Base-by-base conservation (phyloP, 225 moss, liverwort and hornwort genomes). In the Rhytidiadelphus loreus region DNA sequence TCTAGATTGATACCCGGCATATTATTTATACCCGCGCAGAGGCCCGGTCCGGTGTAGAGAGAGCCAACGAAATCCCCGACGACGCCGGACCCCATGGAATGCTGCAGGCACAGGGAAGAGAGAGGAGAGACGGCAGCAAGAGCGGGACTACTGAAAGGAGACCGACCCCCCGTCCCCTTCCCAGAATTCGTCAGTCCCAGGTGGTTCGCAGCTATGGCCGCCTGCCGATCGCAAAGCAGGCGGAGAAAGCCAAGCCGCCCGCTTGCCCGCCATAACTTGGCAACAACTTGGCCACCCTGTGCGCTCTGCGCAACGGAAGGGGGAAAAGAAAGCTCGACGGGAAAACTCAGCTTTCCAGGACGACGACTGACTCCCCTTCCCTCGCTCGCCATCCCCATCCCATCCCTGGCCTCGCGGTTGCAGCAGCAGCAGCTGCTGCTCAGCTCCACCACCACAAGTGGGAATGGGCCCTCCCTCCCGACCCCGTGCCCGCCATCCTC, bases 401-500 rank as follows among this genome's bases (percentile, higher is more conserved):
- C 64, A 73, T 75, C 79, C 89, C 79, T 85, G 33, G 65, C 86
- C 90, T 86, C 88, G 90, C 90, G 88, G 90, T 90, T 90, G 92
- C 92, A 86, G 89, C 85, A 66, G 10, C 78, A 61, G 63, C 86
- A 32, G 77, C 50, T 1, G n/a, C 50, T 2, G 61, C 75, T 71
- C 64, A 48, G 58, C 81, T 81, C 82, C 87, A 72, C 30, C 87
- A 72, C 30, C 82, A 59, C 85, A 89, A 92, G 93, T 93, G 93
- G 93, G 93, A 93, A 93, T 89, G 93, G 93, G 92, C 93, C 93
- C 91, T 91, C 30, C 53, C 78, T 77, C 7, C 63, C 79, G 52
- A 87, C 85, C 92, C 91, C 88, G 88, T 88, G 92, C 83, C 92
- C 90, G 90, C 88, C 83, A 80, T 91, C 83, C 87, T 88, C 88